Evolutionary conservation across 768 basidiomycete genomes (phyloP), one percentile per base, ranked within the genome.

Genomic region (Mycena metata): DNA sequence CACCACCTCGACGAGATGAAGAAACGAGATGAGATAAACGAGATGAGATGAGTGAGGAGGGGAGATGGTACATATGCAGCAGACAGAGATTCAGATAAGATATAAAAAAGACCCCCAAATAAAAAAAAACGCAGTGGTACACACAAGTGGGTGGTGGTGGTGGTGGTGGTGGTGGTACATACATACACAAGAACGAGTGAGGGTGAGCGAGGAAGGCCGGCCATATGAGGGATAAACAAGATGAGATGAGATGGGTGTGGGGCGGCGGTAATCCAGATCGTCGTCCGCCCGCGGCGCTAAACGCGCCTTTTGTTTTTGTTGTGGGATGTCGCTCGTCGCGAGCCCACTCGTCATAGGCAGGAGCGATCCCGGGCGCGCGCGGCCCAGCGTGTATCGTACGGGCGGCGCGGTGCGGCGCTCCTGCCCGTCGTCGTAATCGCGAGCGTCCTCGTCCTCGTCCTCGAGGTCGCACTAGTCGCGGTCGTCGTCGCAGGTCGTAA

Each of bases 151-250:
- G 55, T 56, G 30, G 6, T 52, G 51, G 15, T 17, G 24, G 33
- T n/a, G n/a, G n/a, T n/a, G n/a, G 9, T 2, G 33, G 35, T 36
- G 35, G 51, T 35, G 35, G 8, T 49, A 23, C 11, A 30, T 56
- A 42, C 55, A 56, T 5, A 17, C 9, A 57, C 15, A 57, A 5
- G 43, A 26, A 7, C 5, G 10, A 30, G 10, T 15, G 30, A n/a
- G 30, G 7, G 41, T 30, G 52, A 39, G 39, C 19, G 30, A 10
- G 30, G 30, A 12, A 30, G 33, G 51, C 54, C 54, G 24, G 52
- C 52, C 54, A 64, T n/a, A n/a, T 64, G 63, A 64, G 47, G 36
- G 36, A 64, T 57, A 57, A 64, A 56, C 21, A 56, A 64, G 43
- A 24, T 2, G 15, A 19, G 19, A 3, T 30, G 7, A 10, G 36